Percentiles rank a stretch among this genome's conserved stretches.
These are phyloP conservation scores for Hymenotorrendiella dingleyae DNA, from an alignment of 2,329 filamentous ascomycete genomes.

Conservation along the genomic window DNA sequence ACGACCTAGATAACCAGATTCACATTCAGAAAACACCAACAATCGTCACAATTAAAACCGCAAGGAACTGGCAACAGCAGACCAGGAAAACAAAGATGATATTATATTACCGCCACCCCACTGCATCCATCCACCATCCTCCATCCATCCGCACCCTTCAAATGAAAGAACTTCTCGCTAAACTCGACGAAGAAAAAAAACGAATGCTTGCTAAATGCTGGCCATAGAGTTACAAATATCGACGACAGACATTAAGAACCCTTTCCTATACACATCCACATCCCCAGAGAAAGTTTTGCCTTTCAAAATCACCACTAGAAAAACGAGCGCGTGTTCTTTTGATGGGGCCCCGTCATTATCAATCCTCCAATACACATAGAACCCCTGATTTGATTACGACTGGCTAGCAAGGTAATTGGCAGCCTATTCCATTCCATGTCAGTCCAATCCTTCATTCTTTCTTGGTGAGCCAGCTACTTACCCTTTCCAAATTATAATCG, in stretches of 20 bases:
- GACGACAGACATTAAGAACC: slow-evolving; percentile 1
- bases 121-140: too few species aligned
- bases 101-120: too few species aligned
- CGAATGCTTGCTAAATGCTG: slow-evolving; percentile 1
- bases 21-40: too few species aligned
- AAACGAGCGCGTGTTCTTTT: not conserved
- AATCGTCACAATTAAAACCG: too few species aligned
- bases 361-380: not conserved
- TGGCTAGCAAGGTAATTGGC: slow-evolving; percentile 32
- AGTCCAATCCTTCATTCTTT: slow-evolving; percentile 3
- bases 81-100: too few species aligned
- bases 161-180: too few species aligned
- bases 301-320: not conserved
- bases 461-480: slow-evolving; percentile 39
- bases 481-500: slow-evolving; percentile 93
- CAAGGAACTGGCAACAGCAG: too few species aligned
- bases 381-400: slow-evolving; percentile 21
- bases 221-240: slow-evolving; percentile 1
- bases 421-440: slow-evolving; percentile 23
- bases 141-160: too few species aligned
- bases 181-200: not conserved
- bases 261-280: not conserved
- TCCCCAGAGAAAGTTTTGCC: not conserved
- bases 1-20: too few species aligned
- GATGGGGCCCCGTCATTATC: not conserved